phyloP scores from a whole-genome alignment of 2,329 filamentous ascomycete genomes.

The Diaporthe velutina region DNA sequence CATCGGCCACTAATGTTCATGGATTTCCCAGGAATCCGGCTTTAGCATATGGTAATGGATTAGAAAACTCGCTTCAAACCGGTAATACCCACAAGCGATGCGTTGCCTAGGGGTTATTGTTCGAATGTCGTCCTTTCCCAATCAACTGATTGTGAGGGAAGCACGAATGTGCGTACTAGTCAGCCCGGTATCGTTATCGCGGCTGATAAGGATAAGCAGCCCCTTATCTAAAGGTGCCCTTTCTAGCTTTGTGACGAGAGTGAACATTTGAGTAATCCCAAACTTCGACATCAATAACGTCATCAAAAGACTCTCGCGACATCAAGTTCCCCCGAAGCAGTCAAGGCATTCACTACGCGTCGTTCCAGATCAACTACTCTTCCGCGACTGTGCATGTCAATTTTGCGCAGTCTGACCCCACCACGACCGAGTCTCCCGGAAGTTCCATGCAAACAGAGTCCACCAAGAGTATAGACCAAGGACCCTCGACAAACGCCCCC shows the following conservation, averaged over 20 bases:
- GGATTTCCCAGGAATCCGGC: too few relatives aligned
- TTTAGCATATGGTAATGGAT: background rate
- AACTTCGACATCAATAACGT: slow-evolving; percentile 30
- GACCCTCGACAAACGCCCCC: slow-evolving; percentile 53
- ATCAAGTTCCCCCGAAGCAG: slow-evolving; percentile 20
- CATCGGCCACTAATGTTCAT: background rate
- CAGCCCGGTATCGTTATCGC: background rate
- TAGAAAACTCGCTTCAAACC: background rate
- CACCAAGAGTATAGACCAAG: slow-evolving; percentile 59
- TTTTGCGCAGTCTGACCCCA: slow-evolving; percentile 63
- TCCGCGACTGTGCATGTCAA: slow-evolving; percentile 63
- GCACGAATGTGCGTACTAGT: background rate
- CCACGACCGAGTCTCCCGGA: slow-evolving; percentile 50
- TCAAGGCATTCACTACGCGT: slow-evolving; percentile 22
- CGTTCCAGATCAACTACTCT: background rate
- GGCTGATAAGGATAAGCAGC: slow-evolving; percentile 8
- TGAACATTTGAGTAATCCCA: background rate
- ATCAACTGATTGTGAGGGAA: too few relatives aligned
- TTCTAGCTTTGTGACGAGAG: background rate
- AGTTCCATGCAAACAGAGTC: slow-evolving; percentile 76
- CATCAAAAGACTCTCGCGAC: slow-evolving; percentile 33
- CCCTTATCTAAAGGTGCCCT: slow-evolving; percentile 4
- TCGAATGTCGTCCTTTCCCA: background rate
- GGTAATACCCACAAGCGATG: background rate
- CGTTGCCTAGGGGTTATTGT: background rate